Evolutionary conservation across 225 moss, liverwort and hornwort genomes (phyloP).

Genomic region (Marchantia paleacea): DNA sequence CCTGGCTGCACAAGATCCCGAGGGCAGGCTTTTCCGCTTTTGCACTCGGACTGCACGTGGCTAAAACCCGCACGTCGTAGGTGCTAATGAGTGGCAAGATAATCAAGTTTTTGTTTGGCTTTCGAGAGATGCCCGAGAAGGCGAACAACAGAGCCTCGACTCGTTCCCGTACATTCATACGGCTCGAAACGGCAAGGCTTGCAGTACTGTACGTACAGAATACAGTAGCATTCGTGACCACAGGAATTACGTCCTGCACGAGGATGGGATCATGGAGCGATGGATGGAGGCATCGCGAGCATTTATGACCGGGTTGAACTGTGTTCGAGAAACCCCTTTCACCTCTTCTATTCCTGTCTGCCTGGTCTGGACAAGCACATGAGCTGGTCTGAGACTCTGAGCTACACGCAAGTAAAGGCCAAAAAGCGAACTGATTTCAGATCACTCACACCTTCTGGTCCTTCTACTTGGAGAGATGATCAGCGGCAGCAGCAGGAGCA

Average conservation of each 20-base stretch:
- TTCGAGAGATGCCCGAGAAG: background rate
- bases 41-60: background rate
- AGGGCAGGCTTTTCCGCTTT: background rate
- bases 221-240: background rate
- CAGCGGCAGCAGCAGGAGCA: no score
- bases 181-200: background rate
- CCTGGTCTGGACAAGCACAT: background rate
- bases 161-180: background rate
- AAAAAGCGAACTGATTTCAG: constrained; percentile 11
- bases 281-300: background rate
- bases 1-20: background rate
- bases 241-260: background rate
- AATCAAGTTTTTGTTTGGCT: background rate
- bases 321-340: background rate
- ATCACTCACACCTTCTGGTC: constrained; percentile 4
- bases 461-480: no score
- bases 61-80: background rate
- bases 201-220: background rate
- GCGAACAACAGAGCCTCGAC: background rate
- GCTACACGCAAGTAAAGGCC: background rate
- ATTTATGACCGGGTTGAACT: background rate
- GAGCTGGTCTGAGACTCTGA: background rate
- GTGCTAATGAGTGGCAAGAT: background rate
- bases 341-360: constrained; percentile 17
- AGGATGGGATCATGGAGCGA: background rate